phyloP scores from a whole-genome alignment of 441 rosid species.

The Populus trichocarpa region DNA sequence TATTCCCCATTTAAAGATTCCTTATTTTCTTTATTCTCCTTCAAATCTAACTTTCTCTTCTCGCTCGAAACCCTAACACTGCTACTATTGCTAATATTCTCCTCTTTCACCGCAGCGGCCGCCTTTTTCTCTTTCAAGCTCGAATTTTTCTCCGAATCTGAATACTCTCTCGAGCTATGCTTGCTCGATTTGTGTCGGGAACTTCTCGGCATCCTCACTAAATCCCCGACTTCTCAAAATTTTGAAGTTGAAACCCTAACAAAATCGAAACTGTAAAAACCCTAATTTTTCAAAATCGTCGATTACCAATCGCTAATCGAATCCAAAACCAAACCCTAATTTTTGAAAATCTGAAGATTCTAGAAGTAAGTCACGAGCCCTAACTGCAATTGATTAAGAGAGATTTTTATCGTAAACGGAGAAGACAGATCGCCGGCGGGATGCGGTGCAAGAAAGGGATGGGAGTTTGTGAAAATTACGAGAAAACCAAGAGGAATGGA shows the following conservation, averaged over 20 bases:
- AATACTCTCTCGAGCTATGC: constrained; percentile 73
- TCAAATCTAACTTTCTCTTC: constrained; percentile 59
- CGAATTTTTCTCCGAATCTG: constrained; percentile 85
- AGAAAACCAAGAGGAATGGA: constrained; percentile 12
- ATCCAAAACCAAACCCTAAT: constrained; percentile 4
- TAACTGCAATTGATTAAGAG: not conserved
- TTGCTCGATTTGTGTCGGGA: constrained; percentile 96
- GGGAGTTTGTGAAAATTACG: constrained; percentile 22
- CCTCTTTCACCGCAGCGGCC: constrained; percentile 35
- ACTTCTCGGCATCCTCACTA: constrained; percentile 70
- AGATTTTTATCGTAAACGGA: constrained; percentile 18
- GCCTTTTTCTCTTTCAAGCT: constrained; percentile 58
- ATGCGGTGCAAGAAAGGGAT: constrained; percentile 16
- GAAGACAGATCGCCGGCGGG: constrained; percentile 16
- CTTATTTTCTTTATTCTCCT: constrained; percentile 36
- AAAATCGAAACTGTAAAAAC: constrained; percentile 2
- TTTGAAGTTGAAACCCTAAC: constrained; percentile 12
- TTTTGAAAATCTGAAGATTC: not conserved
- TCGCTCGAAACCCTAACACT: constrained; percentile 52
- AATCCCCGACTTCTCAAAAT: constrained; percentile 19
- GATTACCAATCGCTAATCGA: not conserved
- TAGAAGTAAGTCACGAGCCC: constrained; percentile 11
- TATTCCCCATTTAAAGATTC: constrained; percentile 58
- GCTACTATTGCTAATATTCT: constrained; percentile 19
- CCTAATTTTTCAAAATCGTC: constrained; percentile 6